phyloP scores from a whole-genome alignment of 2,329 filamentous ascomycete species.

The Mycosphaerella arachidis region DNA sequence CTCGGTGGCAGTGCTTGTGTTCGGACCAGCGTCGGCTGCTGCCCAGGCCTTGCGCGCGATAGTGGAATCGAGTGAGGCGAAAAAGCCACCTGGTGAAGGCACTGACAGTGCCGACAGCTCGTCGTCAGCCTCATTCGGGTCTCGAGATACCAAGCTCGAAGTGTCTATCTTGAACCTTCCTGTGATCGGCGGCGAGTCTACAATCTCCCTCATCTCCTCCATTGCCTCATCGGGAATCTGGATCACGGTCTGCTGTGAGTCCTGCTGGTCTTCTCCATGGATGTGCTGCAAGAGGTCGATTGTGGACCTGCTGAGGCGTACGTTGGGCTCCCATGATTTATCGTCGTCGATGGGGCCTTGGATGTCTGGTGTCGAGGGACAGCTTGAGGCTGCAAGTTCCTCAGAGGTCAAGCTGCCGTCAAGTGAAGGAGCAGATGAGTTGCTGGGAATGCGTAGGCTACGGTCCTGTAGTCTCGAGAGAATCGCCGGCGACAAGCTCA shows the following conservation, averaged over 20 bases:
- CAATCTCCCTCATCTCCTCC: constrained; percentile 57
- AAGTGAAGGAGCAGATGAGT: constrained; percentile 78
- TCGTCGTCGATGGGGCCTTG: constrained; percentile 50
- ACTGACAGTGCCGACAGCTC: constrained; percentile 73
- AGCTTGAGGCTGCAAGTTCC: constrained; percentile 76
- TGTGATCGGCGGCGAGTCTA: constrained; percentile 42
- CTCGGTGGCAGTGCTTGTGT: constrained; percentile 83
- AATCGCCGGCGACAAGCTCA: constrained; percentile 41
- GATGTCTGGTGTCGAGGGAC: constrained; percentile 76
- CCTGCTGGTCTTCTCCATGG: constrained; percentile 46
- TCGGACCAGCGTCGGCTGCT: constrained; percentile 57
- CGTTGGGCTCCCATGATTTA: constrained; percentile 58
- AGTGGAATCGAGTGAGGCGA: constrained; percentile 72
- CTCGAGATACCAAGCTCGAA: constrained; percentile 23
- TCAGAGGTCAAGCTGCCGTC: constrained; percentile 87
- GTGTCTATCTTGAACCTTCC: constrained; percentile 40
- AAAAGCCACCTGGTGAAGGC: constrained; percentile 87
- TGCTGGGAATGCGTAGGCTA: constrained; percentile 61
- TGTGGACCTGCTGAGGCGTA: constrained; percentile 69
- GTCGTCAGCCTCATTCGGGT: constrained; percentile 52
- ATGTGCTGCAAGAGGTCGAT: constrained; percentile 75
- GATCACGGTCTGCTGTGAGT: constrained; percentile 30
- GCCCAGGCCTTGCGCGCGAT: constrained; percentile 76
- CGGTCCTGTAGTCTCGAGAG: constrained; percentile 63
- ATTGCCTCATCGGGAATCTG: constrained; percentile 46